Percentiles rank a stretch among this genome's conserved stretches.
Conservation (phyloP, 257 asterid genomes). For the Nicotiana tomentosiformis region DNA sequence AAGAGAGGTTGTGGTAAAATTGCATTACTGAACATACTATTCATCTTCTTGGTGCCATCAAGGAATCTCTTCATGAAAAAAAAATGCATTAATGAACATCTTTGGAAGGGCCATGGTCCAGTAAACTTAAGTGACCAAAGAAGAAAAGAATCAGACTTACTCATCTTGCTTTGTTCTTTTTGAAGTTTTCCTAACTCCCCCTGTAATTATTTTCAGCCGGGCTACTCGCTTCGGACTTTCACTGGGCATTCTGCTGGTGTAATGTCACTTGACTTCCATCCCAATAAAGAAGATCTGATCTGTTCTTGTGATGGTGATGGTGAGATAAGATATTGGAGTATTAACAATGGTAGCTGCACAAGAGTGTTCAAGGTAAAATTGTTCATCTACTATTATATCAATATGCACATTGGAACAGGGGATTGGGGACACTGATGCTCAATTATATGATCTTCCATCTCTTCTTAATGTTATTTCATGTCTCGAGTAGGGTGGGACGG, state of each 20-base stretch:
- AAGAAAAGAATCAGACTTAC: not conserved
- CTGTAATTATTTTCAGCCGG: conserved; percentile 43
- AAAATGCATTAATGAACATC: not conserved
- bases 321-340: conserved; percentile 92
- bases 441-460: not conserved
- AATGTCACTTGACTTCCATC: conserved; percentile 92
- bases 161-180: not conserved
- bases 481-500: conserved; percentile 66
- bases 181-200: not conserved
- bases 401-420: not conserved
- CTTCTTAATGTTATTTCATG: conserved; percentile 9
- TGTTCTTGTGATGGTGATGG: conserved; percentile 96
- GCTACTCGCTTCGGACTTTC: conserved; percentile 73
- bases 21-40: not conserved
- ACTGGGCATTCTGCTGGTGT: conserved; percentile 88
- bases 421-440: not conserved
- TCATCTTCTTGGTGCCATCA: too few species aligned
- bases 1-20: not conserved
- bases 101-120: not conserved
- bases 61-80: too few species aligned
- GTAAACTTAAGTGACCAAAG: not conserved
- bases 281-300: conserved; percentile 87
- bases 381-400: not conserved
- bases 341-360: conserved; percentile 61
- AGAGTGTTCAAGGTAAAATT: conserved; percentile 66